Conservation (phyloP, 441 rosid genomes). For the Pelargonium exstipulatum region DNA sequence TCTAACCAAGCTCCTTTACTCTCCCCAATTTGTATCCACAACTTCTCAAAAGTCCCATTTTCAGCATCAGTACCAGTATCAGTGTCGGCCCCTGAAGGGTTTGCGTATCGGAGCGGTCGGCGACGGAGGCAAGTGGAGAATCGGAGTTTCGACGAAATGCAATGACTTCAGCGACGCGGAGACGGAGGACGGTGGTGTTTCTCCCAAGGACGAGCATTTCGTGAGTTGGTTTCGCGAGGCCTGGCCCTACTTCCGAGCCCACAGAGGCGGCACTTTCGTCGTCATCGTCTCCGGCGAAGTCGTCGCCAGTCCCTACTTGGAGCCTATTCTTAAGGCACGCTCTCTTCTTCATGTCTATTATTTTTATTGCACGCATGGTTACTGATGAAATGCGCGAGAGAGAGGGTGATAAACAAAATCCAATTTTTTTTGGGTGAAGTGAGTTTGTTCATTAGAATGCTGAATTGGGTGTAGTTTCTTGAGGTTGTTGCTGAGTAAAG, state of each 20-base stretch:
- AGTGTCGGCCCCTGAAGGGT: not conserved
- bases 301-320: conserved; percentile 55
- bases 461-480: conserved; percentile 2
- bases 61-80: not conserved
- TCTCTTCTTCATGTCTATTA: not conserved
- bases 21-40: not conserved
- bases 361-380: not conserved
- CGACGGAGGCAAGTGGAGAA: conserved; percentile 8
- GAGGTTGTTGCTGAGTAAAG: not conserved
- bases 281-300: conserved; percentile 70
- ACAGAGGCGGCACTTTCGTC: conserved; percentile 70
- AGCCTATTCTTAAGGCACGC: conserved; percentile 65
- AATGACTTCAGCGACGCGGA: conserved; percentile 31
- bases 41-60: not conserved
- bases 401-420: too few species aligned
- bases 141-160: conserved; percentile 25
- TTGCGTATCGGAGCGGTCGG: not conserved
- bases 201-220: conserved; percentile 48
- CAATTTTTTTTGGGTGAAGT: conserved; percentile 8
- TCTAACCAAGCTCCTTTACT: not conserved
- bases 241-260: conserved; percentile 87
- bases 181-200: conserved; percentile 21
- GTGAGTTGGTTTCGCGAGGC: conserved; percentile 92
- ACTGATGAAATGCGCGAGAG: not conserved
- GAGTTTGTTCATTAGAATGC: not conserved